These are phyloP conservation scores for Endoconidiophora laricicola DNA, from an alignment of 2,329 filamentous ascomycete genomes.

Conservation along the genomic window DNA sequence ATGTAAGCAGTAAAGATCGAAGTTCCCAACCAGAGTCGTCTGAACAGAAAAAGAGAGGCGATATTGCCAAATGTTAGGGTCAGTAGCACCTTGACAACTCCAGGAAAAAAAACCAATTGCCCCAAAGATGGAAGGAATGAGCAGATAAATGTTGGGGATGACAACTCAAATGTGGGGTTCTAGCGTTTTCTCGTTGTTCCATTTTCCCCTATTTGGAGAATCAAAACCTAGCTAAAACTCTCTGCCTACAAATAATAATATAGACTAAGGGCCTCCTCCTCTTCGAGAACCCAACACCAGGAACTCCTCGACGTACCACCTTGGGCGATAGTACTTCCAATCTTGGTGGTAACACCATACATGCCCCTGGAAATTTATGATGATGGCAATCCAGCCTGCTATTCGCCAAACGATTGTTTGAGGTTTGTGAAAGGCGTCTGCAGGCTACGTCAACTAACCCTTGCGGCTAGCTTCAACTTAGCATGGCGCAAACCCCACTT, in stretches of 20 bases:
- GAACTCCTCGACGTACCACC: background rate
- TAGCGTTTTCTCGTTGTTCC: background rate
- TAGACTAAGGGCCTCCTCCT: background rate
- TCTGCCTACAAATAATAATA: background rate
- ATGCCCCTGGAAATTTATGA: background rate
- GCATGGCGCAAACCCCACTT: too few relatives aligned
- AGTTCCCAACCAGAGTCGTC: background rate
- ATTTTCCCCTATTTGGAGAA: background rate
- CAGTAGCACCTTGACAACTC: background rate
- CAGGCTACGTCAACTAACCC: background rate
- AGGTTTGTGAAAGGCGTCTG: background rate
- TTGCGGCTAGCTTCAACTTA: background rate
- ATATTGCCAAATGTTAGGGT: background rate
- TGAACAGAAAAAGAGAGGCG: background rate
- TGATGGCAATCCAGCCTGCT: background rate
- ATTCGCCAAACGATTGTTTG: background rate
- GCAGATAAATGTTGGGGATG: background rate
- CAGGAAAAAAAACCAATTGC: too few relatives aligned
- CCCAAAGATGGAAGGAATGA: background rate
- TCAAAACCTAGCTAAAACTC: background rate
- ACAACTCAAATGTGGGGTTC: too few relatives aligned
- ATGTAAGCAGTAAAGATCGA: background rate
- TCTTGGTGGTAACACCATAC: background rate
- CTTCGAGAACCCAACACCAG: background rate
- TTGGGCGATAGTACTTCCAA: background rate